Conservation (phyloP, 2,329 filamentous ascomycete genomes). For the Alternaria sp. region DNA sequence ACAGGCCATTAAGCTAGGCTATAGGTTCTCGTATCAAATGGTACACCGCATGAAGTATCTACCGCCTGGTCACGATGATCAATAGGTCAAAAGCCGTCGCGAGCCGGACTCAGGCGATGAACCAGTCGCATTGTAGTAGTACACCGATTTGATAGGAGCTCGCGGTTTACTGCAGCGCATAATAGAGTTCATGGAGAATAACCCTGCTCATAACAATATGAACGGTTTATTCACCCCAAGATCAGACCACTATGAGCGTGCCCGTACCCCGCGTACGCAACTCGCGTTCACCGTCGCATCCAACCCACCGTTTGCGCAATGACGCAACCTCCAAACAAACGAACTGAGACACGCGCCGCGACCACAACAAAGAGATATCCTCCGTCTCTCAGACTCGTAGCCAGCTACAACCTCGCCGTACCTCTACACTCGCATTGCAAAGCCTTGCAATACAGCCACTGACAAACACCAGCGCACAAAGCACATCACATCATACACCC, state of each 20-base stretch:
- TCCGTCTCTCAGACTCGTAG: neutral
- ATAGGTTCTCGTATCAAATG: neutral
- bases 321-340: neutral
- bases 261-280: neutral
- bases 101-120: neutral
- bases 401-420: neutral
- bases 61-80: neutral
- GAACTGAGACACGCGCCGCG: neutral
- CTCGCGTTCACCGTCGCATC: neutral
- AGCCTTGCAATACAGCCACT: neutral
- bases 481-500: neutral
- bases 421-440: neutral
- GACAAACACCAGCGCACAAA: neutral
- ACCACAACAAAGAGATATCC: neutral
- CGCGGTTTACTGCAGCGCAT: neutral
- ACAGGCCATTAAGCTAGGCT: neutral
- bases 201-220: neutral
- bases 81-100: neutral
- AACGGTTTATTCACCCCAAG: neutral
- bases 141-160: neutral
- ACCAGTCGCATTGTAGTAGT: neutral
- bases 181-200: neutral
- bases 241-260: neutral
- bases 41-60: neutral
- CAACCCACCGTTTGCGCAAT: conserved; percentile 3